These are phyloP conservation scores for Leccinum rimulosum DNA, from an alignment of 768 basidiomycete genomes.

Conservation along the genomic window DNA sequence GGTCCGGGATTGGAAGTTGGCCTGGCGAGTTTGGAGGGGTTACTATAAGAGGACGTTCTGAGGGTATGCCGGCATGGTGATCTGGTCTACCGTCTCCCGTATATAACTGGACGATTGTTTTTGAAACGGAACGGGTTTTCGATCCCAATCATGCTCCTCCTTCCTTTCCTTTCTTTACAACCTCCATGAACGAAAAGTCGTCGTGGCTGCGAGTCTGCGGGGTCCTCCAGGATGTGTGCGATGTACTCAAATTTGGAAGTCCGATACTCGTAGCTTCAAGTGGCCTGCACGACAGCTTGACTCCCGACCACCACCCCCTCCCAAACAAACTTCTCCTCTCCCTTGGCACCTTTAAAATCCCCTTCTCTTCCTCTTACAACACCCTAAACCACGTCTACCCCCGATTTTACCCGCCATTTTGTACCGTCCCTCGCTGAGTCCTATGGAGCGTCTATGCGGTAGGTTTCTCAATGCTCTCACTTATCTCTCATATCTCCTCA, in stretches of 20 bases:
- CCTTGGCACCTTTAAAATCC: constrained; percentile 1
- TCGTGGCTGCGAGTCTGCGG: constrained; percentile 29
- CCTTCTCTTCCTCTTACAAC: not conserved
- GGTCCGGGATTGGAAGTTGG: constrained; percentile 70
- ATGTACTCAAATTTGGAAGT: constrained; percentile 35
- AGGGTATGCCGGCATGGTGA: constrained; percentile 33
- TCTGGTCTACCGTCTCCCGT: constrained; percentile 10
- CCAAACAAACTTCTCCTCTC: constrained; percentile 28
- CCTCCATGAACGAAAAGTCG: not conserved
- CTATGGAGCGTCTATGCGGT: constrained; percentile 71
- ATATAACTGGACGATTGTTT: constrained; percentile 5
- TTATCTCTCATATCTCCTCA: constrained; percentile 11
- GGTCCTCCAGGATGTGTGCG: constrained; percentile 27
- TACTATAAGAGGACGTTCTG: constrained; percentile 43
- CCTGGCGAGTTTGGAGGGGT: constrained; percentile 66
- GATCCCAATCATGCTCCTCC: constrained; percentile 1
- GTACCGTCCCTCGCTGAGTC: not conserved
- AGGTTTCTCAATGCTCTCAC: constrained; percentile 28
- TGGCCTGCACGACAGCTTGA: constrained; percentile 32
- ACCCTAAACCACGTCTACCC: not conserved
- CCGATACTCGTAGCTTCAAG: constrained; percentile 33
- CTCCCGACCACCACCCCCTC: constrained; percentile 33
- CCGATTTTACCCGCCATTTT: constrained; percentile 4
- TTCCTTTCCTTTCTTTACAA: not conserved
- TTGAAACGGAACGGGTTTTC: not conserved